Evolutionary conservation across 805 yeast genomes (phyloP), one percentile per base, ranked within the genome.

Genomic region (Brettanomyces naardenensis): DNA sequence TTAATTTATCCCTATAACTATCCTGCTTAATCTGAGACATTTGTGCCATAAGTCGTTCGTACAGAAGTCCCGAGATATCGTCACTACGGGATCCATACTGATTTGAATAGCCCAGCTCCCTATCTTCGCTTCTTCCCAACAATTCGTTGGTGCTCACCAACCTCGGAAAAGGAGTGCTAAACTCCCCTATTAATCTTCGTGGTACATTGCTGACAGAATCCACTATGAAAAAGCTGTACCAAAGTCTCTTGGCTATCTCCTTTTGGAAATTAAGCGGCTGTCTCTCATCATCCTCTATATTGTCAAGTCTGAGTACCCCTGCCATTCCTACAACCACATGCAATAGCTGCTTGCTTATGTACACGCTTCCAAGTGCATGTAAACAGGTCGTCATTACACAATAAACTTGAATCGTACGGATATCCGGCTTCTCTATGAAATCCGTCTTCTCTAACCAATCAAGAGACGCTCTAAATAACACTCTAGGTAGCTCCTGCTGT

Each of bases 201-300:
- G 53, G 52, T 33, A 49, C 48, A 28, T 51, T 52, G 33, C 53
- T 49, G 31, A 52, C 31, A 1, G 54, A 44, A 35, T 52, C 56
- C 18, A 52, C 47, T 19, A 52, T 51, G 33, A 49, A 44, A 13
- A 52, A 34, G 33, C 51, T 51, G 35, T 49, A 46, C 48, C 53
- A 52, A 3, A 52, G 33, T 15, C 56, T 38, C 41, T 48, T 52
- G 9, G 38, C 27, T 7, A 52, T 21, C 31, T 52, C 56, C n/a
- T 36, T 37, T 20, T 51, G 43, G 25, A 43, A 49, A 14, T 39
- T 37, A 10, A 30, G 30, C 14, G 34, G 31, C 11, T 33, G 39
- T 5, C 43, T 27, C 3, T 18, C 20, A 32, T 49, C 45, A 5
- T 46, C 33, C 5, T 44, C 43, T 25, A 35, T 29, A 13, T n/a